These are phyloP conservation scores for Fistulinella prunicolor DNA, from an alignment of 768 basidiomycete species.

Conservation along the genomic window DNA sequence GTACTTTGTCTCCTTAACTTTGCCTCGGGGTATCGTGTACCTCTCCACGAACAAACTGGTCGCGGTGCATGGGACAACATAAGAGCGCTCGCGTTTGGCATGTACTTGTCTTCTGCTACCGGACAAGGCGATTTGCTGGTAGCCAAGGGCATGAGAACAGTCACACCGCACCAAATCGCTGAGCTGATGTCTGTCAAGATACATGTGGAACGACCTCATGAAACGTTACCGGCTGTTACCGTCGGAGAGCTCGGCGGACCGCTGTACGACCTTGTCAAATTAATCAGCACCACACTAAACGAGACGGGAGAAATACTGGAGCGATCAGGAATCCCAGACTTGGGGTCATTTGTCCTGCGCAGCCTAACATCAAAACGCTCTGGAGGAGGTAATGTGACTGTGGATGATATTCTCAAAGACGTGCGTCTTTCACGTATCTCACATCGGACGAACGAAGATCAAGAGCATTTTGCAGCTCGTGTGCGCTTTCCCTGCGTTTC, in stretches of 20 bases:
- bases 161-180: slow-evolving; percentile 58
- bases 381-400: slow-evolving; percentile 33
- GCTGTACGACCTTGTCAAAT: slow-evolving; percentile 66
- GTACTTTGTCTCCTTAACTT: slow-evolving; percentile 80
- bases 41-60: slow-evolving; percentile 67
- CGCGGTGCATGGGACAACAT: slow-evolving; percentile 86
- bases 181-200: slow-evolving; percentile 69
- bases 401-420: slow-evolving; percentile 62
- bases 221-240: slow-evolving; percentile 61
- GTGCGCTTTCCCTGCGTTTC: slow-evolving; percentile 75
- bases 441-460: slow-evolving; percentile 1
- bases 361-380: slow-evolving; percentile 47
- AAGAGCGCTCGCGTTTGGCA: slow-evolving; percentile 65
- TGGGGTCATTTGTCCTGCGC: slow-evolving; percentile 75
- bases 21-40: slow-evolving; percentile 74
- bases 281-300: slow-evolving; percentile 60
- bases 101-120: slow-evolving; percentile 64
- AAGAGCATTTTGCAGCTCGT: slow-evolving; percentile 52
- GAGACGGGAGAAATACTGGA: slow-evolving; percentile 71
- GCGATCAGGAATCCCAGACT: slow-evolving; percentile 56
- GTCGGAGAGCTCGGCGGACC: slow-evolving; percentile 78
- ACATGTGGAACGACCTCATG: slow-evolving; percentile 69
- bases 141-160: slow-evolving; percentile 59
- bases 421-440: slow-evolving; percentile 38
- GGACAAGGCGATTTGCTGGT: slow-evolving; percentile 59